phyloP scores from a whole-genome alignment of 768 basidiomycete species.

The Podaxis mareebaensis region DNA sequence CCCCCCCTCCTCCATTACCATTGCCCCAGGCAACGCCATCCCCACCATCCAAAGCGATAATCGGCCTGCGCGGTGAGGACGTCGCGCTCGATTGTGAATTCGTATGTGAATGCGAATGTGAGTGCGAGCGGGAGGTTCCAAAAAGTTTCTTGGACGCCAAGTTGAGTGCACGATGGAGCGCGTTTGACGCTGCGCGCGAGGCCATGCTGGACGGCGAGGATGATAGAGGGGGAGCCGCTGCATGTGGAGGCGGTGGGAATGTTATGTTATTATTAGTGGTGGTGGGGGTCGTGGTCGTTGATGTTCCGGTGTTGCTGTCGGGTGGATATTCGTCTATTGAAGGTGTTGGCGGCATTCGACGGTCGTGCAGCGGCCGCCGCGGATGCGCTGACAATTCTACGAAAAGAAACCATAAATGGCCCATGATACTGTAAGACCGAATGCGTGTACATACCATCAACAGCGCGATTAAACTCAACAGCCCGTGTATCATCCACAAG shows the following conservation, averaged over 20 bases:
- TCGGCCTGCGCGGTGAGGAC: conserved; percentile 59
- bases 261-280: conserved; percentile 53
- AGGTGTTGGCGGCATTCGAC: conserved; percentile 49
- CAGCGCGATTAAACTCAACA: conserved; percentile 88
- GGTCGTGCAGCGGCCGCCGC: conserved; percentile 59
- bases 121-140: conserved; percentile 43
- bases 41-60: conserved; percentile 44
- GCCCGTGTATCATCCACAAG: conserved; percentile 88
- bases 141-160: conserved; percentile 48
- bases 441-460: conserved; percentile 68
- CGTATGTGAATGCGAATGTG: conserved; percentile 30
- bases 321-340: conserved; percentile 44
- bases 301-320: conserved; percentile 25
- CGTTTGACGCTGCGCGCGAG: conserved; percentile 67
- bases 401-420: conserved; percentile 7
- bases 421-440: neutral
- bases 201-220: conserved; percentile 64
- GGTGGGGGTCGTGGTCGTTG: conserved; percentile 18
- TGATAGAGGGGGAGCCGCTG: conserved; percentile 58
- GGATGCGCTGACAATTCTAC: conserved; percentile 67
- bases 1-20: neutral
- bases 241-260: conserved; percentile 63
- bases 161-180: conserved; percentile 76
- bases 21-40: neutral
- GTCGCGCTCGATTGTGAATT: conserved; percentile 32